Conservation (phyloP, 345 rosid species). For the Turnera subulata region DNA sequence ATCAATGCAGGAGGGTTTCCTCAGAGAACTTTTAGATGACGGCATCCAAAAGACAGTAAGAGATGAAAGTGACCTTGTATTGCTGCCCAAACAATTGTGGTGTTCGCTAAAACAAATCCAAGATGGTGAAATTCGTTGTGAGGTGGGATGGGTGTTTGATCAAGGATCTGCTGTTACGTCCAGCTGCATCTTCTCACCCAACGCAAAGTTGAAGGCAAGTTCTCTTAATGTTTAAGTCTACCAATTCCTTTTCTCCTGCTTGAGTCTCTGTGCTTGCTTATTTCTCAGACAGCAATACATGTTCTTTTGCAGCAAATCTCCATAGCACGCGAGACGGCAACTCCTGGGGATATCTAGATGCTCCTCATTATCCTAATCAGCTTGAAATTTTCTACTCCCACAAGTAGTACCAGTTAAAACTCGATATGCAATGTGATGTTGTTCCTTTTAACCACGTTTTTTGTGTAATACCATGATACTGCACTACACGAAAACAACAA, state of each 20-base stretch:
- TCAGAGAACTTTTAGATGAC: slow-evolving; percentile 44
- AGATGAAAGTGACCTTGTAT: slow-evolving; percentile 45
- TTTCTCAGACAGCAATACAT: too few relatives aligned
- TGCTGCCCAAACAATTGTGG: slow-evolving; percentile 84
- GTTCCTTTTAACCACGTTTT: too few relatives aligned
- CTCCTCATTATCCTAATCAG: too few relatives aligned
- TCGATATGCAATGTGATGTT: too few relatives aligned
- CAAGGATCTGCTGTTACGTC: slow-evolving; percentile 53
- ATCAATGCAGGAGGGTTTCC: slow-evolving; percentile 18
- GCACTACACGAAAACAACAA: too few relatives aligned
- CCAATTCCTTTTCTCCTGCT: not conserved
- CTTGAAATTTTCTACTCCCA: too few relatives aligned
- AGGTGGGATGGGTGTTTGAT: slow-evolving; percentile 74
- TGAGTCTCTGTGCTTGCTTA: not conserved
- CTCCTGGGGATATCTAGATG: slow-evolving; percentile 14
- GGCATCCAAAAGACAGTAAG: slow-evolving; percentile 37
- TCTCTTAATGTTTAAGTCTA: not conserved
- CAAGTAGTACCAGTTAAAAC: too few relatives aligned
- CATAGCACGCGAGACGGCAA: slow-evolving; percentile 30
- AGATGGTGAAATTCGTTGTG: slow-evolving; percentile 38
- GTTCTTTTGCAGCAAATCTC: slow-evolving; percentile 38
- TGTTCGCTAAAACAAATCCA: slow-evolving; percentile 47
- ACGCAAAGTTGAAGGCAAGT: slow-evolving; percentile 55
- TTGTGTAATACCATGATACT: too few relatives aligned
- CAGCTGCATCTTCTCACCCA: slow-evolving; percentile 54